A percentile compares a stretch with the other conserved stretches of the same genome.
These are phyloP conservation scores for Rhizophlyctis rosea DNA, from an alignment of 192 early-diverging fungal species.

Conservation along the genomic window DNA sequence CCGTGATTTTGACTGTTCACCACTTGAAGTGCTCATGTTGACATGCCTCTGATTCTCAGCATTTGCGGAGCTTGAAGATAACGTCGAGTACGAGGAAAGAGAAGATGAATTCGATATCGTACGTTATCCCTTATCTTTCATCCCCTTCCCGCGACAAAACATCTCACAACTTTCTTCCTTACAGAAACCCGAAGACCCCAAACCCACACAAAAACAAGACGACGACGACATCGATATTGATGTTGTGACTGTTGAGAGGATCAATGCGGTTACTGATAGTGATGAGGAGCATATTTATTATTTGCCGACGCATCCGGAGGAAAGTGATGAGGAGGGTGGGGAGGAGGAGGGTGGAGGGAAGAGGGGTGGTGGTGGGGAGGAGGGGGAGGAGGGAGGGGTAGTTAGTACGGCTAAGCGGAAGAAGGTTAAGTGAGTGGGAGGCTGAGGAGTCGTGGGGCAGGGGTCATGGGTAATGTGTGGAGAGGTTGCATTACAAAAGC, in stretches of 20 bases:
- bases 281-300: background rate
- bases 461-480: too few relatives aligned
- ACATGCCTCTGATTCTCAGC: conserved; percentile 46
- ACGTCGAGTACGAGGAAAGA: conserved; percentile 87
- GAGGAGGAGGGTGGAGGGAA: background rate
- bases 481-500: too few relatives aligned
- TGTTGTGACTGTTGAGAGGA: conserved; percentile 8
- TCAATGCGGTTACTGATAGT: conserved; percentile 15
- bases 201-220: background rate
- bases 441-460: too few relatives aligned
- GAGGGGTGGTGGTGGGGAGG: too few relatives aligned
- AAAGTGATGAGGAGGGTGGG: background rate
- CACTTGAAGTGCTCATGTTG: too few relatives aligned
- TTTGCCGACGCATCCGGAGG: background rate
- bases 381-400: too few relatives aligned
- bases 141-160: background rate
- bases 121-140: background rate
- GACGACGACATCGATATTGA: conserved; percentile 9
- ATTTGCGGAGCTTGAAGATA: conserved; percentile 90
- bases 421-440: too few relatives aligned
- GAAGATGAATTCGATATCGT: conserved; percentile 93
- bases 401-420: too few relatives aligned
- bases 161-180: background rate
- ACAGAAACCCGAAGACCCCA: conserved; percentile 1
- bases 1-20: background rate